Percentiles rank a stretch among this genome's conserved stretches.
Evolutionary conservation across 23 red algal species (phyloP).

Genomic region (Porphyridium purpureum): DNA sequence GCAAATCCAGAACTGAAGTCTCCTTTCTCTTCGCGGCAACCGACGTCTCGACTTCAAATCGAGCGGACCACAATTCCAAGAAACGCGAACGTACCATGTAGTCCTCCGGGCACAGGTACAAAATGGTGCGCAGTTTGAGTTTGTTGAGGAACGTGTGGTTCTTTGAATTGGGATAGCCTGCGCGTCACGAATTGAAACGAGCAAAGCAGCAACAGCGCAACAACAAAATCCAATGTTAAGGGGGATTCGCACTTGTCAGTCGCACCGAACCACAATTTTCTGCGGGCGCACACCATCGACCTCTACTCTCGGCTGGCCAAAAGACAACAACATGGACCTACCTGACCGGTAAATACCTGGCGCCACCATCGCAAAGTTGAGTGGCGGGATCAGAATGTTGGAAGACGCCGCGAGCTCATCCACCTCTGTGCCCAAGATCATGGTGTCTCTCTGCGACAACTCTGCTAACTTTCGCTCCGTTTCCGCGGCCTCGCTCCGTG

Average conservation of each 20-base stretch:
- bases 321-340: neutral
- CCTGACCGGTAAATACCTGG: slow-evolving; percentile 90
- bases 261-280: neutral
- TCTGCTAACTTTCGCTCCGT: too few relatives aligned
- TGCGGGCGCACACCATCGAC: neutral
- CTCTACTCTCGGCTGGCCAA: neutral
- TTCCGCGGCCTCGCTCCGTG: too few relatives aligned
- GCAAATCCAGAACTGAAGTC: too few relatives aligned
- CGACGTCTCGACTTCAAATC: too few relatives aligned
- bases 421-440: too few relatives aligned
- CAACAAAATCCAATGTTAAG: neutral
- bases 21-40: too few relatives aligned
- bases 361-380: slow-evolving; percentile 93
- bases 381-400: slow-evolving; percentile 55
- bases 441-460: too few relatives aligned
- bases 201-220: neutral
- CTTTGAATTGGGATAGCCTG: slow-evolving; percentile 68
- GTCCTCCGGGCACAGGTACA: slow-evolving; percentile 88
- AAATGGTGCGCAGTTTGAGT: slow-evolving; percentile 62
- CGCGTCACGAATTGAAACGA: neutral
- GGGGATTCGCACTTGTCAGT: neutral
- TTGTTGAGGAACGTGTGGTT: slow-evolving; percentile 89
- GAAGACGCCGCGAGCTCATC: too few relatives aligned
- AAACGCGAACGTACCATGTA: slow-evolving; percentile 21
- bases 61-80: neutral